A percentile compares a stretch with the other conserved stretches of the same genome.
Conservation (phyloP, 2,329 filamentous ascomycete genomes). For the Pseudocercospora pini-densiflorae region DNA sequence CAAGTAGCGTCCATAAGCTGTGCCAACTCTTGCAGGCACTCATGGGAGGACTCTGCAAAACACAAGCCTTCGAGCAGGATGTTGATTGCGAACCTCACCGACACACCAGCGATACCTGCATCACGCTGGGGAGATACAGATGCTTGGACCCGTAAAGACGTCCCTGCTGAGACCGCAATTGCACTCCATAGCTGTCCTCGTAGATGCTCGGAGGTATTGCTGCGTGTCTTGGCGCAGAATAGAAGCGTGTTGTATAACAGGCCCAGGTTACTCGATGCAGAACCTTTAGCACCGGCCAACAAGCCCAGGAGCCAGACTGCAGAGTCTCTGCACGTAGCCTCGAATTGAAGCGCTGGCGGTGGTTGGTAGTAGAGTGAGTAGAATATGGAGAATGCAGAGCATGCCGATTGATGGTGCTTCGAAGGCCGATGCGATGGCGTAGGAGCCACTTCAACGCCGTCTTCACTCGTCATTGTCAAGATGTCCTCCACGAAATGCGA, state of each 20-base stretch:
- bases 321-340: constrained; percentile 16
- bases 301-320: constrained; percentile 27
- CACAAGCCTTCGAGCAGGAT: constrained; percentile 68
- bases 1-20: constrained; percentile 41
- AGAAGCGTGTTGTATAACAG: constrained; percentile 26
- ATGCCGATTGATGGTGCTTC: constrained; percentile 57
- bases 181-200: constrained; percentile 23
- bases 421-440: constrained; percentile 68
- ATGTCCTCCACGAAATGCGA: constrained; percentile 56
- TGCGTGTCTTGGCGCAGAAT: constrained; percentile 2
- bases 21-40: constrained; percentile 27
- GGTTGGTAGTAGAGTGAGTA: constrained; percentile 32
- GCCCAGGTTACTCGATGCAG: constrained; percentile 22
- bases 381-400: constrained; percentile 65
- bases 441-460: constrained; percentile 65
- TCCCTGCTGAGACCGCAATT: constrained; percentile 20
- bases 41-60: constrained; percentile 3
- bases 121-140: constrained; percentile 20
- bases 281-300: constrained; percentile 23
- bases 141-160: constrained; percentile 12
- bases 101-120: constrained; percentile 21
- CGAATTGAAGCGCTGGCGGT: constrained; percentile 12
- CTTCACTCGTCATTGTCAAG: constrained; percentile 57
- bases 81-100: constrained; percentile 68
- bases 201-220: not conserved